These are phyloP conservation scores for Soucietia sequanensis DNA, from an alignment of 805 yeast species.

Conservation along the genomic window DNA sequence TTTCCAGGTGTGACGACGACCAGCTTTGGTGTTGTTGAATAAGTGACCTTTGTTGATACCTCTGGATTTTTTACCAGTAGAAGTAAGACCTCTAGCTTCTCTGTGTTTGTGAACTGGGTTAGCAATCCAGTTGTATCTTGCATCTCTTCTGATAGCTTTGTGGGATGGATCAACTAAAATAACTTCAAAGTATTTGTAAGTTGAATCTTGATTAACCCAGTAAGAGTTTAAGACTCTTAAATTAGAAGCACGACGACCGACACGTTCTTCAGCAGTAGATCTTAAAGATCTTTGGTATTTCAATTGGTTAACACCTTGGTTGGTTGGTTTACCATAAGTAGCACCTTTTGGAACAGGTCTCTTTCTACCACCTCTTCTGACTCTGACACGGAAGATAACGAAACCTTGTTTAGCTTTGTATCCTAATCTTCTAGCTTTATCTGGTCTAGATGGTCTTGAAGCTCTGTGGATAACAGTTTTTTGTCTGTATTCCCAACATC, in stretches of 20 bases:
- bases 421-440: slow-evolving; percentile 99
- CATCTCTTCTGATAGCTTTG: slow-evolving; percentile 98
- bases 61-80: slow-evolving; percentile 98
- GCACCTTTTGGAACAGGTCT: slow-evolving; percentile 99
- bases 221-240: slow-evolving; percentile 99
- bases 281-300: slow-evolving; percentile 98
- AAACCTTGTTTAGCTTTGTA: slow-evolving; percentile 99
- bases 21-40: slow-evolving; percentile 97
- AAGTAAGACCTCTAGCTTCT: slow-evolving; percentile 98
- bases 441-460: slow-evolving; percentile 98
- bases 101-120: slow-evolving; percentile 99
- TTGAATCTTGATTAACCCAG: slow-evolving; percentile 99
- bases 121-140: slow-evolving; percentile 99
- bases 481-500: slow-evolving; percentile 99
- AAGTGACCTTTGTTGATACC: slow-evolving; percentile 99
- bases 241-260: slow-evolving; percentile 98
- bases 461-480: slow-evolving; percentile 98
- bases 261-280: slow-evolving; percentile 99
- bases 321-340: slow-evolving; percentile 99
- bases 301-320: slow-evolving; percentile 99
- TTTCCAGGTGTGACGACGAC: slow-evolving; percentile 99
- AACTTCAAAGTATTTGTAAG: slow-evolving; percentile 99
- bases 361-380: slow-evolving; percentile 99
- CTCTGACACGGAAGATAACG: slow-evolving; percentile 97
- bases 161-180: slow-evolving; percentile 96